phyloP scores from a whole-genome alignment of 2,329 filamentous ascomycete genomes.

The Trichoderma afroharzianum region DNA sequence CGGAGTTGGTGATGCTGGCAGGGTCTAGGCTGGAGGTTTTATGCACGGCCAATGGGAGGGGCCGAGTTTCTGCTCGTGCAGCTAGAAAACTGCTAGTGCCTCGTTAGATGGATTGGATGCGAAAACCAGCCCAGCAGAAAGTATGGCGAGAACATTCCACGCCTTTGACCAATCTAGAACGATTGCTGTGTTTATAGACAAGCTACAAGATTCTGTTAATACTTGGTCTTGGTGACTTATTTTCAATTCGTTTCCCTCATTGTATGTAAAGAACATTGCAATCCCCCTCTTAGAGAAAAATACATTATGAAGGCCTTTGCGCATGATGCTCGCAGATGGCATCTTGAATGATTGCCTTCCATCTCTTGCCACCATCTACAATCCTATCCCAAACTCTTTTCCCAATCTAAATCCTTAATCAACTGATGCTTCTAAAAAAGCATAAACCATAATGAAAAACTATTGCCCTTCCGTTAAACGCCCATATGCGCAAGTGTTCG shows the following conservation, averaged over 20 bases:
- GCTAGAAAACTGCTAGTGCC: constrained; percentile 21
- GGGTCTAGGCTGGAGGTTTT: not conserved
- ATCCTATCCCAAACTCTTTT: not conserved
- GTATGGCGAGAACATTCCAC: not conserved
- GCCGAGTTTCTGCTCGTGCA: constrained; percentile 23
- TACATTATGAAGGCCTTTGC: not conserved
- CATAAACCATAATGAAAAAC: not conserved
- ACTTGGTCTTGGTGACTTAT: rapidly evolving
- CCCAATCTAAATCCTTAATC: not conserved
- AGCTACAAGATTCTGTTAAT: not conserved
- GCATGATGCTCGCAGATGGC: not conserved
- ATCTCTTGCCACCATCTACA: not conserved
- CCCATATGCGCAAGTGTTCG: not conserved
- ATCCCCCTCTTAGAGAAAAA: not conserved
- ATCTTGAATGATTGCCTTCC: not conserved
- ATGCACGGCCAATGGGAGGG: constrained; percentile 16
- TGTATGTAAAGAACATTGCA: not conserved
- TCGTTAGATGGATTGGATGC: constrained; percentile 23
- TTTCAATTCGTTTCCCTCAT: not conserved
- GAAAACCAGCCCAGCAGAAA: not conserved
- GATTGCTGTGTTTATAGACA: not conserved
- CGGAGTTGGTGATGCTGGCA: not conserved
- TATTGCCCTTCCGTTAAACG: not conserved
- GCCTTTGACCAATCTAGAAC: not conserved
- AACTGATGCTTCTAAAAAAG: not conserved